Percentiles rank a stretch among this genome's conserved stretches.
Conservation (phyloP, 768 basidiomycete genomes). For the Lactifluus hygrophoroides region DNA sequence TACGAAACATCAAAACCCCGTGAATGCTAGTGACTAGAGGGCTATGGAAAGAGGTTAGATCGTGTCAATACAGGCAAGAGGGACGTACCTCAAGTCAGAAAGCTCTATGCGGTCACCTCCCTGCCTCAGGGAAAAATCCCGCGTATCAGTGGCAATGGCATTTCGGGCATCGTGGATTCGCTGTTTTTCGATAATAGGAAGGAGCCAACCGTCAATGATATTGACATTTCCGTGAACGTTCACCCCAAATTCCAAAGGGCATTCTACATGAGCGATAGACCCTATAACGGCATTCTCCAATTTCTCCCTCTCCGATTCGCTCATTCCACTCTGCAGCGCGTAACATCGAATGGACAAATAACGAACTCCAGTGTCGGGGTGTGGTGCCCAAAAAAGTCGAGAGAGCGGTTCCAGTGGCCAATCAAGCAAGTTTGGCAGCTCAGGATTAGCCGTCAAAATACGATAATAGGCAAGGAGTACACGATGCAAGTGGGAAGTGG, state of each 20-base stretch:
- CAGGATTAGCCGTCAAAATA: slow-evolving; percentile 63
- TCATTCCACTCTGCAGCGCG: slow-evolving; percentile 66
- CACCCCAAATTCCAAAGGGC: slow-evolving; percentile 47
- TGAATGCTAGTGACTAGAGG: slow-evolving; percentile 51
- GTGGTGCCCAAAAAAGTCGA: slow-evolving; percentile 37
- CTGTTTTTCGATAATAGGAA: slow-evolving; percentile 61
- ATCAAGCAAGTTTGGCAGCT: slow-evolving; percentile 48
- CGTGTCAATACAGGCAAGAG: background rate
- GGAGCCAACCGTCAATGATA: slow-evolving; percentile 70
- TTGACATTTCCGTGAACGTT: slow-evolving; percentile 38
- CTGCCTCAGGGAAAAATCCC: slow-evolving; percentile 41
- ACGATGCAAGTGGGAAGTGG: slow-evolving; percentile 48
- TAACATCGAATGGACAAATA: slow-evolving; percentile 74
- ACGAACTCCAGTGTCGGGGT: slow-evolving; percentile 55
- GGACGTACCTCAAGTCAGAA: slow-evolving; percentile 47
- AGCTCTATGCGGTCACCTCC: slow-evolving; percentile 34
- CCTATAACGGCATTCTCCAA: slow-evolving; percentile 58
- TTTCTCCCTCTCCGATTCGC: slow-evolving; percentile 62
- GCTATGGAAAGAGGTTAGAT: slow-evolving; percentile 31
- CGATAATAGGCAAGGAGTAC: slow-evolving; percentile 77
- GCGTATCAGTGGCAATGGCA: slow-evolving; percentile 31
- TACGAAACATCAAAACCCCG: slow-evolving; percentile 56
- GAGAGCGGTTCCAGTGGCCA: slow-evolving; percentile 50
- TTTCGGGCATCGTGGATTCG: slow-evolving; percentile 48
- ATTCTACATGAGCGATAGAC: slow-evolving; percentile 49